Conservation (phyloP, 2,329 filamentous ascomycete genomes). For the Alternaria metachromatica region DNA sequence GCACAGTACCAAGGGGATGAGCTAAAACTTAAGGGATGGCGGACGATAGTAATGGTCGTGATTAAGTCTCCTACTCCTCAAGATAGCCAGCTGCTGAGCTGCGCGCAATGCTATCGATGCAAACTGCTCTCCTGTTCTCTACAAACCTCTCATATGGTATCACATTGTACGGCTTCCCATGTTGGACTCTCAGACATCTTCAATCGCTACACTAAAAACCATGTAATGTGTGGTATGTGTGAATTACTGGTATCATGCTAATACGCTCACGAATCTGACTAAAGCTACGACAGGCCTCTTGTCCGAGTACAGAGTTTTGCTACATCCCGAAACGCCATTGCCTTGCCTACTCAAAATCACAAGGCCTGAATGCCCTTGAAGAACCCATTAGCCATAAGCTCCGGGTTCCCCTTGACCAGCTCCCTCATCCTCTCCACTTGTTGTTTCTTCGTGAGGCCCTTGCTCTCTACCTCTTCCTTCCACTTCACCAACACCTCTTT, state of each 20-base stretch:
- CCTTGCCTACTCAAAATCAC: conserved; percentile 25
- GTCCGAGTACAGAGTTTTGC: background rate
- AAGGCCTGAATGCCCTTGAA: conserved; percentile 65
- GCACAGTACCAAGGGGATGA: background rate
- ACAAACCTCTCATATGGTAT: background rate
- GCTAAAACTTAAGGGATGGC: background rate
- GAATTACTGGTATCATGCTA: background rate
- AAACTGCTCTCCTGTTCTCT: background rate
- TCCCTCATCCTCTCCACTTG: conserved; percentile 81
- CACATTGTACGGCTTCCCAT: background rate
- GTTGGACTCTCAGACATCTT: background rate
- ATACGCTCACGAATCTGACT: background rate
- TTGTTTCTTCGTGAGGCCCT: conserved; percentile 63
- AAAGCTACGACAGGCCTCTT: background rate
- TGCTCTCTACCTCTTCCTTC: conserved; percentile 76
- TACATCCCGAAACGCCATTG: background rate
- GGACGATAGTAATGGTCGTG: background rate
- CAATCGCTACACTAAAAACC: fast-evolving
- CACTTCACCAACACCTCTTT: conserved; percentile 84
- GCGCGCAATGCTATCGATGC: background rate
- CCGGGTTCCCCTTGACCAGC: conserved; percentile 75
- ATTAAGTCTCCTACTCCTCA: background rate
- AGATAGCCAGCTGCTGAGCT: background rate
- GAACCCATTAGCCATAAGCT: conserved; percentile 68
- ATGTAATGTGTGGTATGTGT: background rate